Evolutionary conservation across 108 stramenopile genomes (phyloP).

Genomic region (Nitzschia sp.): DNA sequence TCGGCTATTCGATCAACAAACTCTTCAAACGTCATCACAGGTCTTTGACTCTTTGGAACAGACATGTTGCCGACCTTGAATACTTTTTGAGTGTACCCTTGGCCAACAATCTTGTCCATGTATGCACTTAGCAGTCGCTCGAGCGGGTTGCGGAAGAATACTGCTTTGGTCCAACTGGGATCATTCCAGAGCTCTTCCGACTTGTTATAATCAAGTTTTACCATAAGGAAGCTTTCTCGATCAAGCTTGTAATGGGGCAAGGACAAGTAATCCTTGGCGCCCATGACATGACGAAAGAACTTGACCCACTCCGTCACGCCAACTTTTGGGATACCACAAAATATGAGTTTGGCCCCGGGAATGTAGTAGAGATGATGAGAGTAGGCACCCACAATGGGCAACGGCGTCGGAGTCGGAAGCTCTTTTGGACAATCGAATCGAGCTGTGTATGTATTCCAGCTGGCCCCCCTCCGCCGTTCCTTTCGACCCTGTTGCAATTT

Average conservation of each 20-base stretch:
- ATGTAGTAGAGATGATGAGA: constrained; percentile 40
- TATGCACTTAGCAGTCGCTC: constrained; percentile 50
- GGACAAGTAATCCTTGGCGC: constrained; percentile 55
- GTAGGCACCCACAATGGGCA: not conserved
- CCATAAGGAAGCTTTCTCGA: constrained; percentile 25
- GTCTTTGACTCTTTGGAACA: not conserved
- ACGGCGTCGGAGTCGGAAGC: not conserved
- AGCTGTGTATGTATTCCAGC: not conserved
- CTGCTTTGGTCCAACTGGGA: constrained; percentile 48
- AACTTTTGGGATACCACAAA: constrained; percentile 64
- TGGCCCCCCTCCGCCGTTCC: not conserved
- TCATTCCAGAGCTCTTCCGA: constrained; percentile 35
- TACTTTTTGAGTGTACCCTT: not conserved
- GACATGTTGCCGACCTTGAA: constrained; percentile 3
- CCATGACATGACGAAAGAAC: constrained; percentile 43
- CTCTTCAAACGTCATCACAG: constrained; percentile 38
- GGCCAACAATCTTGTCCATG: constrained; percentile 35
- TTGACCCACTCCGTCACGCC: constrained; percentile 54
- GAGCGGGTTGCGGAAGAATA: constrained; percentile 53
- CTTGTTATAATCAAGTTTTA: constrained; percentile 18
- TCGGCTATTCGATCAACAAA: constrained; percentile 37
- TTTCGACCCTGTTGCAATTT: not conserved
- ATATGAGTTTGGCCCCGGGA: constrained; percentile 47
- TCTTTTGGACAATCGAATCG: constrained; percentile 4
- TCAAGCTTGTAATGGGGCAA: constrained; percentile 55